Conservation (phyloP, 345 rosid species). For the Aquilaria yunnanensis region DNA sequence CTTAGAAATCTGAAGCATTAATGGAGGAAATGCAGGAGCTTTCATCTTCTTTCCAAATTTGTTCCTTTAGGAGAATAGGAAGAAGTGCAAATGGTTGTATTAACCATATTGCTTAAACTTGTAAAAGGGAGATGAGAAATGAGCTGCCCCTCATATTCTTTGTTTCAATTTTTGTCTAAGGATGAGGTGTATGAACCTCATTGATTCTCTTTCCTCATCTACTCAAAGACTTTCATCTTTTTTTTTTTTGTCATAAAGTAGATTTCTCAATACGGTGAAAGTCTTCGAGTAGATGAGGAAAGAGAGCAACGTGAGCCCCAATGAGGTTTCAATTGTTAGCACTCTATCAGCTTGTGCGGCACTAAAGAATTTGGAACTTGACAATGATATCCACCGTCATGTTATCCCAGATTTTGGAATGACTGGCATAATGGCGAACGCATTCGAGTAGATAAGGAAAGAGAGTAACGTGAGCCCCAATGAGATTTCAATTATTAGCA, state of each 20-base stretch:
- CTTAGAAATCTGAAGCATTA: too few species aligned
- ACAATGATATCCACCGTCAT: constrained; percentile 41
- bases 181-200: too few species aligned
- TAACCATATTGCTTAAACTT: too few species aligned
- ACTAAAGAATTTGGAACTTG: constrained; percentile 43
- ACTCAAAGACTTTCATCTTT: too few species aligned
- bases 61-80: too few species aligned
- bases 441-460: constrained; percentile 38
- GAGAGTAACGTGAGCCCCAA: constrained; percentile 43
- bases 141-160: too few species aligned
- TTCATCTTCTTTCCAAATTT: too few species aligned
- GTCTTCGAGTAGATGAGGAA: constrained; percentile 37
- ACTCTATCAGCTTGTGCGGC: constrained; percentile 64
- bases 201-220: too few species aligned
- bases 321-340: constrained; percentile 59
- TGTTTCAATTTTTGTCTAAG: too few species aligned
- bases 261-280: constrained; percentile 46
- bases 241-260: constrained; percentile 1
- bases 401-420: constrained; percentile 30
- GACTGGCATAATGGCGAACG: constrained; percentile 51
- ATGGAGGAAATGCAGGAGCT: too few species aligned
- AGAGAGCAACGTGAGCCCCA: constrained; percentile 39
- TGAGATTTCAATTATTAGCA: constrained; percentile 60
- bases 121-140: too few species aligned
- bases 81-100: too few species aligned